phyloP scores from a whole-genome alignment of 768 basidiomycete species.

The Aureoboletus auriporus region DNA sequence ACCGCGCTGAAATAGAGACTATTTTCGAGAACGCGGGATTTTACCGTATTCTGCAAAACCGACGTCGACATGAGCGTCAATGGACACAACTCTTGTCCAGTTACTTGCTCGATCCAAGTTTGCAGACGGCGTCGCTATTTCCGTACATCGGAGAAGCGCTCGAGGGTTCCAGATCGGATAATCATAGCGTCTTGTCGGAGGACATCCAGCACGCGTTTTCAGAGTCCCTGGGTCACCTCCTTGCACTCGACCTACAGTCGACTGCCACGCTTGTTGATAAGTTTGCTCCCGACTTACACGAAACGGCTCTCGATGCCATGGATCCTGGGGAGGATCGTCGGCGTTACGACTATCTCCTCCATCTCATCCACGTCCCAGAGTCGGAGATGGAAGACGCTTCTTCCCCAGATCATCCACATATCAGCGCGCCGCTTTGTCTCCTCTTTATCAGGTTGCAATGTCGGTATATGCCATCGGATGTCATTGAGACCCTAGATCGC shows the following conservation, averaged over 20 bases:
- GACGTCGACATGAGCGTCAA: slow-evolving; percentile 69
- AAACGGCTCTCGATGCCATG: slow-evolving; percentile 52
- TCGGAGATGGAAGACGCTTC: slow-evolving; percentile 39
- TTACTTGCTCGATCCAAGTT: slow-evolving; percentile 69
- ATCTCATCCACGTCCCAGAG: slow-evolving; percentile 52
- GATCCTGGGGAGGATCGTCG: slow-evolving; percentile 42
- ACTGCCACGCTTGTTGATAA: slow-evolving; percentile 75
- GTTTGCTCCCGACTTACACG: slow-evolving; percentile 64
- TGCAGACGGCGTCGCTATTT: slow-evolving; percentile 60
- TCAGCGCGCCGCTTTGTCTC: slow-evolving; percentile 49
- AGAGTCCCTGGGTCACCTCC: slow-evolving; percentile 58
- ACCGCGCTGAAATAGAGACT: slow-evolving; percentile 58
- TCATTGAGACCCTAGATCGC: slow-evolving; percentile 58
- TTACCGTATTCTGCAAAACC: slow-evolving; percentile 81
- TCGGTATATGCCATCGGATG: slow-evolving; percentile 56
- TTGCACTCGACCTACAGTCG: slow-evolving; percentile 54
- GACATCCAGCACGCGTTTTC: slow-evolving; percentile 54
- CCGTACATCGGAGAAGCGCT: slow-evolving; percentile 63
- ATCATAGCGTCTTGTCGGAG: slow-evolving; percentile 48
- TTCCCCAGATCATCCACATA: slow-evolving; percentile 34
- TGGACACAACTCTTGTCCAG: slow-evolving; percentile 76
- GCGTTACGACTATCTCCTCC: slow-evolving; percentile 74
- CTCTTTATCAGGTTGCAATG: slow-evolving; percentile 74
- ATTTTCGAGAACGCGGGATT: slow-evolving; percentile 85
- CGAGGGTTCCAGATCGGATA: slow-evolving; percentile 38